These are phyloP conservation scores for Solanum neorickii DNA, from an alignment of 257 asterid genomes.

Conservation along the genomic window DNA sequence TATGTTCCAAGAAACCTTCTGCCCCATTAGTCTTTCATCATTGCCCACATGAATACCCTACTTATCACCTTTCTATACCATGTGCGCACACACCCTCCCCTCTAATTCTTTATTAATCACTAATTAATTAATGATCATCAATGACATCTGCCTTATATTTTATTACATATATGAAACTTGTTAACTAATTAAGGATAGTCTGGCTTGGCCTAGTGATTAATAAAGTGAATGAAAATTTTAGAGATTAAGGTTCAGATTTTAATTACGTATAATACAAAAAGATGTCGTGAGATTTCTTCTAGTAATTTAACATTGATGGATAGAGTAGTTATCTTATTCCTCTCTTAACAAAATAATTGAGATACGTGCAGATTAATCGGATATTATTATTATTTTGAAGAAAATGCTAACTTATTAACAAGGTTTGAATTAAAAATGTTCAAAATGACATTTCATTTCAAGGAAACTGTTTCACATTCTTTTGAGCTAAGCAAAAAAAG, in stretches of 20 bases:
- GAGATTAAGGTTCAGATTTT: not conserved
- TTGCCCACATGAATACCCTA: conserved; percentile 6
- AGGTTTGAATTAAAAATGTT: not conserved
- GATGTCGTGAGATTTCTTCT: not conserved
- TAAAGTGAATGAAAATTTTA: not conserved
- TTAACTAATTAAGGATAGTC: not conserved
- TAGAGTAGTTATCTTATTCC: not conserved
- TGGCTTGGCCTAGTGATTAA: not conserved
- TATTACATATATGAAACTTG: not conserved
- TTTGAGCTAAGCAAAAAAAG: not conserved
- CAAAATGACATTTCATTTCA: not conserved
- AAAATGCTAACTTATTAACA: not conserved
- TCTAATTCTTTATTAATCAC: not conserved
- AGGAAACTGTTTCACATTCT: not conserved
- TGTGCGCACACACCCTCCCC: not conserved
- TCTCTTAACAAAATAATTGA: not conserved
- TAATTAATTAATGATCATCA: not conserved
- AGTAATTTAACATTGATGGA: not conserved
- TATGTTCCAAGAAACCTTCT: conserved; percentile 4
- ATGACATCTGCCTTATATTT: not conserved
- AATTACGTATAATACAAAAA: not conserved
- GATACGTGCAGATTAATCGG: not conserved
- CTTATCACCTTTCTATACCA: not conserved
- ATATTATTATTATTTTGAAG: not conserved
- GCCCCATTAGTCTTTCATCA: not conserved